phyloP scores from a whole-genome alignment of 2,329 filamentous ascomycete species.

The Dactylellina drechsleri region DNA sequence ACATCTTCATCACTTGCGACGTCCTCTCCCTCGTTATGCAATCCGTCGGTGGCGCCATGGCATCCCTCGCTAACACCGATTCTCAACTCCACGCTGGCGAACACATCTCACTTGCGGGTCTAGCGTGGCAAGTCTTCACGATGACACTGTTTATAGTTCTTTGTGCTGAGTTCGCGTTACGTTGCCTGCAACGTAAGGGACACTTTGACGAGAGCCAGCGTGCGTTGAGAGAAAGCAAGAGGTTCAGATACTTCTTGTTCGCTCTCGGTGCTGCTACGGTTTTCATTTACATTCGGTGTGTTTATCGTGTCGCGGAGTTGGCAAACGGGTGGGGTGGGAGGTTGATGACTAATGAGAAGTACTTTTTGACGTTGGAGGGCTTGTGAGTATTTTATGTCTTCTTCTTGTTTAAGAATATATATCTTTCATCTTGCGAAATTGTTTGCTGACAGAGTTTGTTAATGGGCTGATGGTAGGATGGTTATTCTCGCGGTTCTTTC shows the following conservation, averaged over 20 bases:
- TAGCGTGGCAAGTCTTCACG: slow-evolving; percentile 71
- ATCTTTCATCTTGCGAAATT: background rate
- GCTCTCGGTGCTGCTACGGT: slow-evolving; percentile 70
- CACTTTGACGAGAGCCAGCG: slow-evolving; percentile 60
- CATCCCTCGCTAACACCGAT: slow-evolving; percentile 63
- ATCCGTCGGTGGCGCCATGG: slow-evolving; percentile 69
- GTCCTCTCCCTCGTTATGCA: slow-evolving; percentile 70
- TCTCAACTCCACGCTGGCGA: slow-evolving; percentile 64
- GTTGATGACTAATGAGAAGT: slow-evolving; percentile 68
- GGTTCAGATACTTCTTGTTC: slow-evolving; percentile 68
- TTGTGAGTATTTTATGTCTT: slow-evolving; percentile 56
- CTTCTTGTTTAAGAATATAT: background rate
- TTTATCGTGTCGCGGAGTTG: slow-evolving; percentile 74
- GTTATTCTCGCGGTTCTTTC: slow-evolving; percentile 64
- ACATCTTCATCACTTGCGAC: slow-evolving; percentile 71
- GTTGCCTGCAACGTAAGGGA: slow-evolving; percentile 58
- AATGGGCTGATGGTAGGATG: slow-evolving; percentile 59
- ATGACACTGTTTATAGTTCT: slow-evolving; percentile 68
- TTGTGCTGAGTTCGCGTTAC: slow-evolving; percentile 66
- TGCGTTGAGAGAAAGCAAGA: slow-evolving; percentile 62
- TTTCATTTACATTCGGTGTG: slow-evolving; percentile 72
- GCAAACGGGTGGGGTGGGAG: slow-evolving; percentile 71
- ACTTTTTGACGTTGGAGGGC: slow-evolving; percentile 71
- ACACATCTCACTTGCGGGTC: slow-evolving; percentile 73
- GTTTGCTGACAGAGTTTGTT: background rate